Percentiles rank a stretch among this genome's conserved stretches.
Evolutionary conservation across 1,284 basidiomycete genomes (phyloP).

Genomic region (Puccinia novopanici): DNA sequence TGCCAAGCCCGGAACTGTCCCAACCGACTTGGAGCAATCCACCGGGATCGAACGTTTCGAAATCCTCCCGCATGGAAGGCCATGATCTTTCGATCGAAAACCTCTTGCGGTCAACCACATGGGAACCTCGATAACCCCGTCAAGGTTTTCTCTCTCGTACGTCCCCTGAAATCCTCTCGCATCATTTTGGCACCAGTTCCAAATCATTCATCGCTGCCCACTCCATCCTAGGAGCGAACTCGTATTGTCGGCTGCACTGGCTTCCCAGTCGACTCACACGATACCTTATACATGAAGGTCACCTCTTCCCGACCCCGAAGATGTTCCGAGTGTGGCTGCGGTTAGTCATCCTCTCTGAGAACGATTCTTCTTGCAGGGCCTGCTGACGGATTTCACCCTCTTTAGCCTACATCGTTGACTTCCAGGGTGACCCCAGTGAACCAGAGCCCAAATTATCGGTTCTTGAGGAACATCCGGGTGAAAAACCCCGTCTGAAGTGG

Average conservation of each 20-base stretch:
- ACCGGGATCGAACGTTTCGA: conserved; percentile 97
- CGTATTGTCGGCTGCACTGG: conserved; percentile 90
- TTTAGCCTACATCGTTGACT: conserved; percentile 56
- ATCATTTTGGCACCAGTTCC: not conserved
- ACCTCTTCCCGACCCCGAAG: conserved; percentile 69
- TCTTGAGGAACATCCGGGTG: conserved; percentile 43
- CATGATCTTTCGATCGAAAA: conserved; percentile 82
- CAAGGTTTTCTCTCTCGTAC: conserved; percentile 80
- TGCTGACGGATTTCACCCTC: not conserved
- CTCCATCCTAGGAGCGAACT: conserved; percentile 67
- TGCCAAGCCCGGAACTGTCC: conserved; percentile 73
- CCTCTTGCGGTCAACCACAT: conserved; percentile 82
- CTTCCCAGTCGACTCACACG: conserved; percentile 85
- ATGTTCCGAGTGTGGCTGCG: conserved; percentile 87
- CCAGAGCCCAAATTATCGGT: conserved; percentile 33
- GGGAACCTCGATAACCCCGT: conserved; percentile 88
- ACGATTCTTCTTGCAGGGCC: not conserved
- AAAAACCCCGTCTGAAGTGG: conserved; percentile 49
- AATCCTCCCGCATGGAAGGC: conserved; percentile 82
- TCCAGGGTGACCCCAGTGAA: conserved; percentile 55
- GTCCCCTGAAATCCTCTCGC: conserved; percentile 56
- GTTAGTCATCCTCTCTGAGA: conserved; percentile 62
- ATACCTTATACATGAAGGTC: conserved; percentile 75
- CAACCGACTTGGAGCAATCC: conserved; percentile 83
- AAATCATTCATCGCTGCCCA: not conserved